phyloP scores from a whole-genome alignment of 1,284 basidiomycete species.

The Puccinia hordei region DNA sequence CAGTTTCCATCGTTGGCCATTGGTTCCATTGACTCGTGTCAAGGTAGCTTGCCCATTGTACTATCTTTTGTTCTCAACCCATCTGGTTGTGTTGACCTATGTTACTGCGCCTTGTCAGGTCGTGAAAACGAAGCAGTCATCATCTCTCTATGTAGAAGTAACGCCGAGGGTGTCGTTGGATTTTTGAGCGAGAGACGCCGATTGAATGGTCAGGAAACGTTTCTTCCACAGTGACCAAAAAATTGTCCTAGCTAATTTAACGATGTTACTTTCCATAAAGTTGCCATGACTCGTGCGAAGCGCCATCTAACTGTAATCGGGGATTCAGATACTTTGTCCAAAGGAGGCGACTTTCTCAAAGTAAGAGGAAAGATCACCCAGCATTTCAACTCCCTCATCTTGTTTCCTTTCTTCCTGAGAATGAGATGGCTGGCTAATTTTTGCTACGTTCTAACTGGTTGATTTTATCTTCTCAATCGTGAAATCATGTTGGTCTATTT shows the following conservation, averaged over 20 bases:
- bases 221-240: too few species aligned
- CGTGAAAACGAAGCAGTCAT: conserved; percentile 71
- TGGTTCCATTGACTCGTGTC: conserved; percentile 47
- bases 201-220: conserved; percentile 70
- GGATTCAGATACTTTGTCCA: conserved; percentile 81
- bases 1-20: conserved; percentile 74
- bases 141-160: conserved; percentile 83
- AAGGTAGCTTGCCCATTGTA: conserved; percentile 15
- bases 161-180: conserved; percentile 78
- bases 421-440: neutral
- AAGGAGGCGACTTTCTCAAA: conserved; percentile 79
- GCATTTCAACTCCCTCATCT: neutral
- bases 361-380: conserved; percentile 8
- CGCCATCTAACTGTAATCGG: conserved; percentile 87
- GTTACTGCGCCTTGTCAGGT: conserved; percentile 5
- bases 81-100: conserved; percentile 67
- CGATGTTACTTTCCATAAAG: conserved; percentile 59
- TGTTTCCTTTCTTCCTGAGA: neutral
- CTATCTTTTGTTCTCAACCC: conserved; percentile 61
- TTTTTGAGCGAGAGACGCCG: conserved; percentile 87
- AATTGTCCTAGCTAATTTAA: neutral
- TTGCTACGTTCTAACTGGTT: neutral
- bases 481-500: neutral
- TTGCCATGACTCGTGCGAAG: conserved; percentile 90
- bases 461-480: conserved; percentile 34